A percentile compares a stretch with the other conserved stretches of the same genome.
phyloP scores from a whole-genome alignment of 306 rosid species.

The Castanea mollissima region DNA sequence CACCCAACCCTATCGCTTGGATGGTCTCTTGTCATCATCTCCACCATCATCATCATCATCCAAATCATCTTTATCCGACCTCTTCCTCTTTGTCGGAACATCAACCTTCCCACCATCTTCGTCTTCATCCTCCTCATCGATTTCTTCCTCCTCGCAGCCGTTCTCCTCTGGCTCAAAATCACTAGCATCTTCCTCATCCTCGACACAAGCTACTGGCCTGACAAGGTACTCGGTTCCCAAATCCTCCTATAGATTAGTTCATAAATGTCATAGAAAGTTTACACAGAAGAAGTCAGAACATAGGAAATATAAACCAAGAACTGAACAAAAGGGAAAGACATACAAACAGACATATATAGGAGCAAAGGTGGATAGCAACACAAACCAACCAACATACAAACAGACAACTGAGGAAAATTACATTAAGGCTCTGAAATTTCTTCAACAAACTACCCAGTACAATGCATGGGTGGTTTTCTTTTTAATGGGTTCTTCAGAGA shows the following conservation, averaged over 20 bases:
- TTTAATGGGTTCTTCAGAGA: too few species aligned
- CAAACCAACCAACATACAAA: not conserved
- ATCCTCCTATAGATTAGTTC: slow-evolving; percentile 47
- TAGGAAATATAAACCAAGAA: not conserved
- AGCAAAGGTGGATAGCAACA: too few species aligned
- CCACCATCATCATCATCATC: slow-evolving; percentile 54
- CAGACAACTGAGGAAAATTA: not conserved
- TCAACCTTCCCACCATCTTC: slow-evolving; percentile 46
- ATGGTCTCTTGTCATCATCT: slow-evolving; percentile 80
- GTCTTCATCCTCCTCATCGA: slow-evolving; percentile 45
- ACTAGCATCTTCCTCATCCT: slow-evolving; percentile 84
- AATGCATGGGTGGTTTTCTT: too few species aligned
- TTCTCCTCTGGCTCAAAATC: slow-evolving; percentile 84
- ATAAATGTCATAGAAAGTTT: slow-evolving; percentile 2
- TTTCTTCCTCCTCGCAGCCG: slow-evolving; percentile 47
- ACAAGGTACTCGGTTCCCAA: slow-evolving; percentile 81
- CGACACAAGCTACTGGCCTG: slow-evolving; percentile 65
- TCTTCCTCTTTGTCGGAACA: slow-evolving; percentile 76
- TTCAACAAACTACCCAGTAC: too few species aligned
- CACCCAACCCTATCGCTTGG: slow-evolving; percentile 63
- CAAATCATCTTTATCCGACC: slow-evolving; percentile 68
- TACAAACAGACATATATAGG: not conserved
- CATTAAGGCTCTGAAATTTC: not conserved
- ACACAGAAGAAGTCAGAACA: slow-evolving; percentile 5
- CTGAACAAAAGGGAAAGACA: not conserved